phyloP scores from a whole-genome alignment of 139 green algal species.

The Pleodorina starrii region DNA sequence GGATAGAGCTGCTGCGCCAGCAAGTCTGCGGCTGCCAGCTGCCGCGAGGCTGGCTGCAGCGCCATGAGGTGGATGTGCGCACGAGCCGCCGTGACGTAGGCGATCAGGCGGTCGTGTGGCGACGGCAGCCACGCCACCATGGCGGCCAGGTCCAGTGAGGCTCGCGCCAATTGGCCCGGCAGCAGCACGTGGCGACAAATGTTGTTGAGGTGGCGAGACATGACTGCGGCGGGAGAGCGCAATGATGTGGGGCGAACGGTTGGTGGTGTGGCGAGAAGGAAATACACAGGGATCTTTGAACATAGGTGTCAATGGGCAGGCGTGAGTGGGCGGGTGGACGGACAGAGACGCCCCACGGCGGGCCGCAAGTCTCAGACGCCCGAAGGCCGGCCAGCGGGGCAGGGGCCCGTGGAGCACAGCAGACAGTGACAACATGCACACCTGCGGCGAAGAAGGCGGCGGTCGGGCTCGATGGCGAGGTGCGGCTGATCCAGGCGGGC shows the following conservation, averaged over 20 bases:
- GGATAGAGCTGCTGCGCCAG: slow-evolving; percentile 32
- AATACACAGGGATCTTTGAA: no score
- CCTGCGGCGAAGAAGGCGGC: slow-evolving; percentile 14
- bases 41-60: neutral
- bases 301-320: no score
- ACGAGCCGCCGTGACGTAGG: slow-evolving; percentile 3
- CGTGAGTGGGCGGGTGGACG: no score
- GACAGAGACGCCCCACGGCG: no score
- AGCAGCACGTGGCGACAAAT: slow-evolving; percentile 44
- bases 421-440: no score
- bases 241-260: no score
- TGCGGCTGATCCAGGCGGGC: slow-evolving; percentile 31
- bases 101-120: neutral
- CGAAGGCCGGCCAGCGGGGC: no score
- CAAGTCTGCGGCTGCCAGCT: slow-evolving; percentile 10
- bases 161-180: slow-evolving; percentile 16
- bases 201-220: slow-evolving; percentile 38
- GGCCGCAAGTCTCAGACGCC: no score
- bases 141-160: neutral
- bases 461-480: slow-evolving; percentile 16
- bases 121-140: slow-evolving; percentile 13
- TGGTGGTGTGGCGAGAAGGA: no score
- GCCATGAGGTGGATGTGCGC: slow-evolving; percentile 1
- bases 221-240: neutral
- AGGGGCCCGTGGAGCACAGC: no score